Evolutionary conservation across 139 green algal genomes (phyloP).

Genomic region (Chlamydomonas sp.): DNA sequence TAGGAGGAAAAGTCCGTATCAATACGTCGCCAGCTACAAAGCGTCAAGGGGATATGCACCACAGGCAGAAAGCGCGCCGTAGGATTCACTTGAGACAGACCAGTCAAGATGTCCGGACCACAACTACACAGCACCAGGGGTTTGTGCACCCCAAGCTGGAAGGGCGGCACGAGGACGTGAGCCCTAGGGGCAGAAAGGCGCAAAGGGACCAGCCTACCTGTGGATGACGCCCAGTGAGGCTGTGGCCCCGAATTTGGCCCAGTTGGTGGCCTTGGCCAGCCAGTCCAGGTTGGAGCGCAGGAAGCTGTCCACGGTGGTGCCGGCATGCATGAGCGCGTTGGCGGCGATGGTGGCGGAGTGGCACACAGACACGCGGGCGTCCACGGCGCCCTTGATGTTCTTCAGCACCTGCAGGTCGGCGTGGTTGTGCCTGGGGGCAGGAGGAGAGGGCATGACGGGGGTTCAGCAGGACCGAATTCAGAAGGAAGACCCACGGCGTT

Average conservation of each 20-base stretch:
- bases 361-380: conserved; percentile 84
- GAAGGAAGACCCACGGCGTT: background rate
- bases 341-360: conserved; percentile 94
- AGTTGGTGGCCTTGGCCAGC: conserved; percentile 97
- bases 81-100: no score
- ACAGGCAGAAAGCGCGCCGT: no score
- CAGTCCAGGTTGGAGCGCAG: conserved; percentile 97
- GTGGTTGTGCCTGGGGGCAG: conserved; percentile 68
- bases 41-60: no score
- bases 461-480: background rate
- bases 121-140: background rate
- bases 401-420: conserved; percentile 91
- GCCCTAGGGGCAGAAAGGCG: no score
- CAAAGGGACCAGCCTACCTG: conserved; percentile 40
- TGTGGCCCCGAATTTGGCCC: conserved; percentile 98
- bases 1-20: no score
- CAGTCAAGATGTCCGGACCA: background rate
- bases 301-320: conserved; percentile 97
- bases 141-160: background rate
- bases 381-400: conserved; percentile 89
- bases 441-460: background rate
- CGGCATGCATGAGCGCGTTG: conserved; percentile 96
- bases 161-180: no score
- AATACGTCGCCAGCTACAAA: no score
- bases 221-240: conserved; percentile 98